Conservation (phyloP, 1,284 basidiomycete genomes). For the Entoloma clypeatum region DNA sequence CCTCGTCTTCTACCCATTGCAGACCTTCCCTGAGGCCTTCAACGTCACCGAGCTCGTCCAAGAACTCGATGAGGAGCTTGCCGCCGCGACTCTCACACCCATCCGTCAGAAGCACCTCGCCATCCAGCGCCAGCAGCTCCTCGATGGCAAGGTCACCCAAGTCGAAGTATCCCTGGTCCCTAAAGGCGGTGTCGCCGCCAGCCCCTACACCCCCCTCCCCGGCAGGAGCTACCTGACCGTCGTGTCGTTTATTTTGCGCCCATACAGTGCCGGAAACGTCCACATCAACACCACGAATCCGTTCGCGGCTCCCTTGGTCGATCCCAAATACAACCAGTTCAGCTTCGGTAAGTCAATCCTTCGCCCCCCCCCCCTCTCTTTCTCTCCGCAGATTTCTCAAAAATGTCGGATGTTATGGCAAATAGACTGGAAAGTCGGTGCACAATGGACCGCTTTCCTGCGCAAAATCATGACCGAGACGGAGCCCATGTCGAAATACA, state of each 20-base stretch:
- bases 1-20: constrained; percentile 15
- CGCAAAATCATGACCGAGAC: constrained; percentile 12
- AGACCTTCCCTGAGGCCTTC: constrained; percentile 15
- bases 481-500: constrained; percentile 13
- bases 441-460: constrained; percentile 12
- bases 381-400: not conserved
- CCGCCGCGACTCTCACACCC: constrained; percentile 11
- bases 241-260: constrained; percentile 11
- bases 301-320: constrained; percentile 8
- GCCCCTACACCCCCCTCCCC: constrained; percentile 9
- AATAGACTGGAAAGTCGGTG: constrained; percentile 15
- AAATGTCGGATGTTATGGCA: too few species aligned
- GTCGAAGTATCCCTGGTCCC: constrained; percentile 9
- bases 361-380: constrained; percentile 1
- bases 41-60: constrained; percentile 13
- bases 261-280: constrained; percentile 9
- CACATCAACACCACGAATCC: constrained; percentile 14
- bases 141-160: constrained; percentile 7
- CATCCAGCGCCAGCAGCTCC: constrained; percentile 13
- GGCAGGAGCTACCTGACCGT: constrained; percentile 14
- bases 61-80: constrained; percentile 14
- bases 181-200: constrained; percentile 9
- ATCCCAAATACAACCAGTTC: constrained; percentile 14
- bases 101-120: constrained; percentile 17
- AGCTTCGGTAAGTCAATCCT: constrained; percentile 10